Percentiles rank a stretch among this genome's conserved stretches.
Conservation (phyloP, 257 asterid genomes). For the Misopates orontium region DNA sequence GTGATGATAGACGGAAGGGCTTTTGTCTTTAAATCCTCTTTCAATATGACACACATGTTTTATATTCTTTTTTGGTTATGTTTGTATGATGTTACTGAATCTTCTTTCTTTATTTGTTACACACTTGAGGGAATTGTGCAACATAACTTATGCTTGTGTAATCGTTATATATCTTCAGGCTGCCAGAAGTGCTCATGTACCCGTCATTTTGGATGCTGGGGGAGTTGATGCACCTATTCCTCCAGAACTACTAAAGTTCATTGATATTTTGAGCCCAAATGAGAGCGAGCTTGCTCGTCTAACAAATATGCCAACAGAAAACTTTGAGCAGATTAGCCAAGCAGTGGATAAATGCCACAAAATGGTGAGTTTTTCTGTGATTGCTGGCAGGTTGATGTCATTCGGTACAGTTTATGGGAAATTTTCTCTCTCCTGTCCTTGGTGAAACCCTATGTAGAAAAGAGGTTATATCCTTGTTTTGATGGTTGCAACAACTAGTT, state of each 20-base stretch:
- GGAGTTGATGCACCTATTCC: conserved; percentile 89
- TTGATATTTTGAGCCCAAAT: conserved; percentile 88
- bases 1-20: too few relatives aligned
- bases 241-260: conserved; percentile 49
- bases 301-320: conserved; percentile 76
- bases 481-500: conserved; percentile 3
- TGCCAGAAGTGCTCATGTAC: conserved; percentile 74
- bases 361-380: conserved; percentile 50
- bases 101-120: neutral
- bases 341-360: conserved; percentile 78
- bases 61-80: neutral
- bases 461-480: neutral
- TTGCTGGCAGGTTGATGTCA: conserved; percentile 14
- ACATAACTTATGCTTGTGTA: conserved; percentile 14
- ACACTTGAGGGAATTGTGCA: neutral
- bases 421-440: neutral
- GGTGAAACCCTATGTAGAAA: conserved; percentile 1
- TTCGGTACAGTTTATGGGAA: neutral
- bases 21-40: too few relatives aligned
- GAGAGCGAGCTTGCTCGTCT: conserved; percentile 89
- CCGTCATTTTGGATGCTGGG: conserved; percentile 95
- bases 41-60: too few relatives aligned
- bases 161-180: conserved; percentile 51
- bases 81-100: neutral
- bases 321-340: conserved; percentile 70